These are phyloP conservation scores for Pecoramyces ruminantium DNA, from an alignment of 192 early-diverging fungal species.

Conservation along the genomic window DNA sequence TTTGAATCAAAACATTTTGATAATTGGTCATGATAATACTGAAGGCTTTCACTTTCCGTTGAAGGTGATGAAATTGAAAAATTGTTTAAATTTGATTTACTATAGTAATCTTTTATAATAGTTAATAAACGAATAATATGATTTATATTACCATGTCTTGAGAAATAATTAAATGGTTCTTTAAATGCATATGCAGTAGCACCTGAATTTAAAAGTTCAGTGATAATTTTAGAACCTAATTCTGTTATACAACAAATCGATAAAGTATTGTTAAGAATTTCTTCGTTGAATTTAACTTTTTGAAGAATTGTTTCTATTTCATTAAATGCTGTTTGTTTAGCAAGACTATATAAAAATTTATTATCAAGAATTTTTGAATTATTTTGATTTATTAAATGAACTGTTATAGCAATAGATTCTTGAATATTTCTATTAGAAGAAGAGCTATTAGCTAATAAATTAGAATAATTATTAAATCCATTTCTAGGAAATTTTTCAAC, in stretches of 20 bases:
- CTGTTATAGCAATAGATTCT: neutral
- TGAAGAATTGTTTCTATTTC: neutral
- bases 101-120: neutral
- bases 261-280: neutral
- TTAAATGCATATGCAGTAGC: neutral
- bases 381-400: neutral
- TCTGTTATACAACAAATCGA: neutral
- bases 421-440: neutral
- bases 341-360: neutral
- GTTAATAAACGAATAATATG: neutral
- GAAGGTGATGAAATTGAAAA: neutral
- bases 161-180: neutral
- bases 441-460: neutral
- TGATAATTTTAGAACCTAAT: neutral
- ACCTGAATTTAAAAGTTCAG: neutral
- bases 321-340: neutral
- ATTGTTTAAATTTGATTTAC: neutral
- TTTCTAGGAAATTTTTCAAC: neutral
- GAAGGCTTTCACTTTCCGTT: neutral
- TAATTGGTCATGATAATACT: neutral
- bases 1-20: neutral
- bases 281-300: neutral
- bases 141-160: neutral
- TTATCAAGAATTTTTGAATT: neutral
- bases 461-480: neutral